Conservation (phyloP, 345 rosid species). For the Melaleuca alternifolia region DNA sequence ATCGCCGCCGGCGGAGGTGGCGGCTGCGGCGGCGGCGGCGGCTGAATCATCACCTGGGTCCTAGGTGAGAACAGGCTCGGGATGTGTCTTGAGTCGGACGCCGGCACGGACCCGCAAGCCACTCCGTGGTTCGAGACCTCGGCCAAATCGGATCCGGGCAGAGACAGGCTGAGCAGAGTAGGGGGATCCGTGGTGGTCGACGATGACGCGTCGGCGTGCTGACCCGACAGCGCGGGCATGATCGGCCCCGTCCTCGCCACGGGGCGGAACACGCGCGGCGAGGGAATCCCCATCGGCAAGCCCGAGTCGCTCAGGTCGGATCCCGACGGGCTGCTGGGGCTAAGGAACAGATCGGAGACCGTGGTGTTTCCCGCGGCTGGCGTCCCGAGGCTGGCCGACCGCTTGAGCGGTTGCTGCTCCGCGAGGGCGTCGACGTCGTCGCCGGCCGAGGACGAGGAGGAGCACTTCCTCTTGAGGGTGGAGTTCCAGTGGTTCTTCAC, state of each 20-base stretch:
- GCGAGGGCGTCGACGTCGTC: conserved; percentile 4
- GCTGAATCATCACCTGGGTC: not conserved
- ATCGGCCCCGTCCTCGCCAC: conserved; percentile 23
- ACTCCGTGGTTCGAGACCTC: conserved; percentile 13
- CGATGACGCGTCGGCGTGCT: conserved; percentile 20
- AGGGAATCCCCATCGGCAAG: conserved; percentile 9
- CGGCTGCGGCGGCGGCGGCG: not conserved
- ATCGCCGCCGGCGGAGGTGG: not conserved
- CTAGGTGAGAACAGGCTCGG: not conserved
- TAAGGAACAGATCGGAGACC: conserved; percentile 30
- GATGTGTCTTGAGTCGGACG: not conserved
- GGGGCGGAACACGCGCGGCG: conserved; percentile 34
- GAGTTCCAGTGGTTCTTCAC: conserved; percentile 86
- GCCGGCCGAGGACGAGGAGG: conserved; percentile 20
- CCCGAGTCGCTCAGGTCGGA: conserved; percentile 70
- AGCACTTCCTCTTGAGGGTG: conserved; percentile 61
- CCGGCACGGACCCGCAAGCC: conserved; percentile 4
- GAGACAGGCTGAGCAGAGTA: conserved; percentile 50
- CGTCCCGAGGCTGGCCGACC: conserved; percentile 50
- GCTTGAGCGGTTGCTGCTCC: conserved; percentile 38
- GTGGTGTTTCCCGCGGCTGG: conserved; percentile 11
- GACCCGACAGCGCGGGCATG: conserved; percentile 19
- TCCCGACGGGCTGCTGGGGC: conserved; percentile 56
- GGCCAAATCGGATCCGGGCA: conserved; percentile 44
- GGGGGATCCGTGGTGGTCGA: conserved; percentile 36